Base-by-base conservation (phyloP, 2,329 filamentous ascomycete genomes). In the Podosphaera leucotricha region DNA sequence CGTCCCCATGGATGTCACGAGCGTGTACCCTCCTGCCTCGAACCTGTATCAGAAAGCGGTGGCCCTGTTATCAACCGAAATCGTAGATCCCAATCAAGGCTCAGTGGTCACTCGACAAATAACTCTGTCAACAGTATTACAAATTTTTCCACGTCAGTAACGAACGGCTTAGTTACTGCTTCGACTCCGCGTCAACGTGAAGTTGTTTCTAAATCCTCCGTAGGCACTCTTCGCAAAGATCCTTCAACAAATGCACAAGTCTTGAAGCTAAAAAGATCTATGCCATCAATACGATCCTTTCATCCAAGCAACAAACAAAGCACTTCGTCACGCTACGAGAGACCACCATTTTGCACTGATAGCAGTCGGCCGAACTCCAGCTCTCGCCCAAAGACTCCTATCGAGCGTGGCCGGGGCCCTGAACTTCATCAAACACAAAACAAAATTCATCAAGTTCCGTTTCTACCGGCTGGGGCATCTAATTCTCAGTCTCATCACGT, bases 41-140 rank as follows among this genome's bases (percentile, higher is more conserved):
- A 92, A 57, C 85, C 87, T 19, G 85, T 95, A 5, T 92, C 84
- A 35, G 87, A 95, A 62, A 85, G 77, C 50, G 85, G 85, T 43
- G 83, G 77, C 3, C 74, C 81, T 18, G 71, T 80, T 41, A 64
- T 66, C 37, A 72, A 68, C 47, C 63, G 64, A 15, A 67, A 66
- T 50, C 70, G 74, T 46, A 67, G 75, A 50, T 73, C 79, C 37
- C 71, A 74, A 47, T 82, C 78, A 2, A 70, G 79, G 45, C 57
- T 82, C 22, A 73, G 73, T 11, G 72, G 74, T 6, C 79, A 86
- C 57, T 72, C 75, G 10, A 62, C 75, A 15, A 76, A 83, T 52
- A 76, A 77, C 11, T 84, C 80, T 16, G 61, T 77, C 15, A 69
- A 74, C 50, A 72, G 74, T 61, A 63, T 79, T 50, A 64, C 73